Evolutionary conservation across 2,329 filamentous ascomycete genomes (phyloP), one percentile per base, ranked within the genome.

Genomic region (Penicillium thymicola): DNA sequence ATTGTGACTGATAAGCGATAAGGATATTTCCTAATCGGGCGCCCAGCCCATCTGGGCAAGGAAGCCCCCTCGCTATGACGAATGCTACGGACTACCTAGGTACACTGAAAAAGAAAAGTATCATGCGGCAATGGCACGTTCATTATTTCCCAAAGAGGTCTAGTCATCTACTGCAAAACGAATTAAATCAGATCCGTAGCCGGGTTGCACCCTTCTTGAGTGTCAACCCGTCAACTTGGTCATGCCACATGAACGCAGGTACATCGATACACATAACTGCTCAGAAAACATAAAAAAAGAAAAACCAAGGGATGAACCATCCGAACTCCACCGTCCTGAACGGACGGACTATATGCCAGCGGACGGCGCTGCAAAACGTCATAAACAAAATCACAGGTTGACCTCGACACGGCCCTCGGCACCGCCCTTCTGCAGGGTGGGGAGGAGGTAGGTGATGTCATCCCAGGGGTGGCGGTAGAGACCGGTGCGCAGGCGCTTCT

Each of bases 381-480:
- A 65, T 67, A 61, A 63, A 69, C 44, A 58, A 63, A 70, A 72
- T 75, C 78, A 90, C 76, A 94, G 83, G 76, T 87, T 85, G 69
- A 96, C 92, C 83, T 96, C 92, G 59, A 96, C 92, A 81, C 92
- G 87, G 68, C 90, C 90, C 81, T 95, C 90, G 62, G 83, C 82
- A 67, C 90, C 90, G 59, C 83, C 83, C 74, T 88, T 83, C 70
- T 83, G 81, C 61, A 96, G 81, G 78, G 84, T 89, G 72, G 92
- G 92, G 68, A 96, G 87, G 68, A 96, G 85, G 81, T 96, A 96
- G 66, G 92, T 96, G 75, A 96, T 96, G 77, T 96, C 92, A 76
- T 96, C 94, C 94, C 94, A 97, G 75, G 94, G 94, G 86, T 96
- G 92, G 76, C 94, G 89, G 89, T 99, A 99, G 65, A 99, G 87